Base-by-base conservation (phyloP, 2,329 filamentous ascomycete genomes). In the Trichoderma arundinaceum region DNA sequence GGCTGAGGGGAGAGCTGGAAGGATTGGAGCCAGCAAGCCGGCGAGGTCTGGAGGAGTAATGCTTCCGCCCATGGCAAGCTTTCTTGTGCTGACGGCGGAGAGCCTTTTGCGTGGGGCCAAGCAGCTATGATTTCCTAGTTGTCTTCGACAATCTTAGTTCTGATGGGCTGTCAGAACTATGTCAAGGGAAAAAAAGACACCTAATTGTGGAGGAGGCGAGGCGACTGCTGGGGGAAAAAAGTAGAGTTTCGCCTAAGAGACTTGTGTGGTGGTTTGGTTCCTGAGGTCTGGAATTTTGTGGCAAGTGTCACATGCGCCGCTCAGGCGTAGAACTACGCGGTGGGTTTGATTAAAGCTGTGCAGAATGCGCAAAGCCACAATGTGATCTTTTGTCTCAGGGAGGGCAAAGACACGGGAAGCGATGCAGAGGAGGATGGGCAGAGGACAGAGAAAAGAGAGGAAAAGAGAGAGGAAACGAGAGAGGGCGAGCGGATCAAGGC, bases 1-100 rank as follows among this genome's bases (percentile, higher is more conserved):
- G 39, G 87, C 86, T 28, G 84, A 82, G 10, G 86, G 85, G 41
- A 90, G 78, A 43, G 86, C 83, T 8, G 86, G 84, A 53, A 90
- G 80, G 65, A 90, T 79, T 54, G 85, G 84, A 13, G 82, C 80
- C 38, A 90, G 75, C 35, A 87, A 78, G 51, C 68, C 66, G 64
- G 81, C 76, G 65, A 81, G 72, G 73, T 84, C 79, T 44, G 84
- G 84, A 57, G 80, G 75, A 61, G 74, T 68, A 68, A 85, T 54
- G 13, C 33, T 72, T 63, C 71, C 68, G 28, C 71, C 68, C 60
- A 66, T 58, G 56, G 52, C n/a, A 33, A 52, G 43, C 48, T 44
- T 22, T 13, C 43, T 46, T 19, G 38, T 52, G 48, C 35, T 69
- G 56, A 17, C 58, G 51, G 65, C 39, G 44, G 53, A 53, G 57